A percentile compares a stretch with the other conserved stretches of the same genome.
Conservation (phyloP, 805 yeast genomes). For the Starmerella bombicola region DNA sequence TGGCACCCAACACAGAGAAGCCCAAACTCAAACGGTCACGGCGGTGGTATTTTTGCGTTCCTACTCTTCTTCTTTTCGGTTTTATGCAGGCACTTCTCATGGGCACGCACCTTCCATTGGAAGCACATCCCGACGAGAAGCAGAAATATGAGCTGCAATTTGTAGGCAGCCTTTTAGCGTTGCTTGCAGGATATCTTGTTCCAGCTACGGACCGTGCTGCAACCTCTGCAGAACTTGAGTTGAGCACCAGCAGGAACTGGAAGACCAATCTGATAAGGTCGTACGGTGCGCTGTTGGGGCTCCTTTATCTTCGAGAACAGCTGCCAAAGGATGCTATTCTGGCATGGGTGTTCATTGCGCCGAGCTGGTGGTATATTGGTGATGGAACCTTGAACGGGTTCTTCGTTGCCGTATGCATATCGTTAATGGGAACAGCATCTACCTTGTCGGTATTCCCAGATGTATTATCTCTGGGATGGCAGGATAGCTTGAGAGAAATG, state of each 20-base stretch:
- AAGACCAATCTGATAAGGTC: slow-evolving; percentile 28
- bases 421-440: slow-evolving; percentile 27
- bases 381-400: slow-evolving; percentile 32
- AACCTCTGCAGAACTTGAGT: not conserved
- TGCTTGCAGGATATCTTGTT: slow-evolving; percentile 10
- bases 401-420: slow-evolving; percentile 25
- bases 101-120: slow-evolving; percentile 15
- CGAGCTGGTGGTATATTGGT: slow-evolving; percentile 31
- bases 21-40: slow-evolving; percentile 1
- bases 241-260: slow-evolving; percentile 21
- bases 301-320: slow-evolving; percentile 31
- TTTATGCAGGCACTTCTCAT: slow-evolving; percentile 14
- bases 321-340: slow-evolving; percentile 29
- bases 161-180: slow-evolving; percentile 5
- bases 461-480: not conserved
- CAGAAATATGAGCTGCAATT: slow-evolving; percentile 10
- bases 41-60: not conserved
- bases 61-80: slow-evolving; percentile 11
- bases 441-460: slow-evolving; percentile 19
- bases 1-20: not conserved
- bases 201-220: slow-evolving; percentile 3
- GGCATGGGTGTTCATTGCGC: slow-evolving; percentile 31
- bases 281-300: slow-evolving; percentile 31
- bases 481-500: slow-evolving; percentile 3
- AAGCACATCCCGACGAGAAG: not conserved